Evolutionary conservation across 129 eudicot species (phyloP), one percentile per base, ranked within the genome.

Genomic region (Flaveria trinervia): DNA sequence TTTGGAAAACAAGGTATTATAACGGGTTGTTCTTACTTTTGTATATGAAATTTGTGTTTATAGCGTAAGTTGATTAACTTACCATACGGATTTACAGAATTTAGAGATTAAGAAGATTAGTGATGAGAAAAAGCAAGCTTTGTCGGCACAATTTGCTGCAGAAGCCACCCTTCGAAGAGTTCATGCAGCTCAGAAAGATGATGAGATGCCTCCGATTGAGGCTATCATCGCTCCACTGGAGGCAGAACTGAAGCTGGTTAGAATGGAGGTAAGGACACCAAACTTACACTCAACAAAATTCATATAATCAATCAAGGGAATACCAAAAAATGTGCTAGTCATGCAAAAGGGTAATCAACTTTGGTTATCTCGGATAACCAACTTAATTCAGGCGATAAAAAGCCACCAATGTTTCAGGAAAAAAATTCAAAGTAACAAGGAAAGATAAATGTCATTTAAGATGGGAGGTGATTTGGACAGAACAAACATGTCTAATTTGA

Each of bases 91-190:
- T 65, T 67, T 78, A 61, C 80, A 93, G 98, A 85, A 90, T 78
- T 83, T 93, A 64, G 98, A 93, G 77, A 79, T 90, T 43, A 93
- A 87, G 82, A 93, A 84, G 79, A 76, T 84, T 76, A 88, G 81
- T 46, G 98, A 93, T 74, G 97, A 93, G 85, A 93, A 85, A 79
- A 93, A 90, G 68, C 88, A 90, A 68, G 92, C 96, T 67, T 60
- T 93, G 68, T 90, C 96, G 62, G 97, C 98, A 66, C 98, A 93
- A 85, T 93, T 77, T 85, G 98, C 97, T 64, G 97, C 98, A 28
- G 98, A 93, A 84, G 97, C 98, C 74, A 88, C 98, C 22, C 96
- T 93, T 78, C 85, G 98, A 79, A 91, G 98, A 84, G 96, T 93
- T 66, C 98, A 93, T 79, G 96, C 92, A 51, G 97, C 98, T 3